phyloP scores from a whole-genome alignment of 106 monocot genomes.

The Narthecium ossifragum region DNA sequence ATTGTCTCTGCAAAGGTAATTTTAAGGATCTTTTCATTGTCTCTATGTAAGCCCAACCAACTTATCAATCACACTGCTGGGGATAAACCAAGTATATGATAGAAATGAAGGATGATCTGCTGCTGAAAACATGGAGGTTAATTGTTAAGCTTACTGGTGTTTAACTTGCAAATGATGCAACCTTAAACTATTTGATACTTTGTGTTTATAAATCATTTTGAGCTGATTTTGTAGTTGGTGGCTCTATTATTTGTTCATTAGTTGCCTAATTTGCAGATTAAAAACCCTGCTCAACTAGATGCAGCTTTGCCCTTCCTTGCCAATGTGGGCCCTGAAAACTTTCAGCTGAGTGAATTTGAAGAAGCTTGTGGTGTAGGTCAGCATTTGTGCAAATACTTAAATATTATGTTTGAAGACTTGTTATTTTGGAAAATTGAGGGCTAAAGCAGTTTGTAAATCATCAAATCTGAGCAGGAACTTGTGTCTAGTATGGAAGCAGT shows the following conservation, averaged over 20 bases:
- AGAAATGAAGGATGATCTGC: too few relatives aligned
- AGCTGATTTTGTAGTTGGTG: not conserved
- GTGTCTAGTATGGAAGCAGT: too few relatives aligned
- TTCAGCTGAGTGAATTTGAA: conserved; percentile 56
- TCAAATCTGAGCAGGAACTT: too few relatives aligned
- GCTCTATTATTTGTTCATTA: not conserved
- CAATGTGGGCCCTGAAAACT: conserved; percentile 55
- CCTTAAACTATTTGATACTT: not conserved
- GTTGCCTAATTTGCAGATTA: conserved; percentile 43
- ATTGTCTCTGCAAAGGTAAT: conserved; percentile 67
- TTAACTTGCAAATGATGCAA: too few relatives aligned
- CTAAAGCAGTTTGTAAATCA: too few relatives aligned
- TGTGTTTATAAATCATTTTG: not conserved
- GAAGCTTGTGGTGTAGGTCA: conserved; percentile 93
- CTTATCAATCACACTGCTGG: too few relatives aligned
- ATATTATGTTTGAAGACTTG: too few relatives aligned
- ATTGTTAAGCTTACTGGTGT: not conserved
- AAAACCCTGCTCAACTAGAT: conserved; percentile 71
- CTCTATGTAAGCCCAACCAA: not conserved
- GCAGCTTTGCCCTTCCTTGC: conserved; percentile 65
- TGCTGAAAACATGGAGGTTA: not conserved
- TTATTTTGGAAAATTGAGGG: too few relatives aligned
- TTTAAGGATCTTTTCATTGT: not conserved
- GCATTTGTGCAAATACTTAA: not conserved
- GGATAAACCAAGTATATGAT: too few relatives aligned